Base-by-base conservation (phyloP, 495 filamentous ascomycete genomes). In the Trichoderma virens region DNA sequence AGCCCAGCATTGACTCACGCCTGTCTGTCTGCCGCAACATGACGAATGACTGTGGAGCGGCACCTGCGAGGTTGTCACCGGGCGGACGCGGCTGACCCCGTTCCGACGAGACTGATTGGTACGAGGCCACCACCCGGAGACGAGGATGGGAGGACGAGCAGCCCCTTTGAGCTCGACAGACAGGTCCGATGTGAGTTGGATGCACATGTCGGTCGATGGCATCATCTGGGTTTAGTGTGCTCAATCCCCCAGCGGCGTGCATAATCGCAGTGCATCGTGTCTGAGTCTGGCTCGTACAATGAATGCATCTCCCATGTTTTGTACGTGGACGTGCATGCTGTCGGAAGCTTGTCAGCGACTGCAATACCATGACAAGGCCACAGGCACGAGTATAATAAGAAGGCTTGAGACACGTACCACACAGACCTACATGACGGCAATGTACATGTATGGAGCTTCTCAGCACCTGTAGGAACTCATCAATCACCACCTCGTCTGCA, bases 41-140 rank as follows among this genome's bases (percentile, higher is more conserved):
- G 51, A 56, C 51, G 51, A n/a, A 56, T 27, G 14, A 56, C 2
- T 28, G 51, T 56, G 51, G 51, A 56, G 23, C 51, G 51, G 43
- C 25, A 8, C 9, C 51, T 56, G 51, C 51, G 51, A 30, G 51
- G 51, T 56, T 56, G 51, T 56, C 51, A 56, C 27, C 51, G 28
- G 51, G 51, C 51, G 51, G 51, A 56, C 51, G 51, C 51, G 51
- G 51, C 51, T 56, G 51, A 56, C 51, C 51, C 16, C 8, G 27
- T 13, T 30, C 23, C 51, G 25, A 14, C 51, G 9, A 14, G 51
- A 18, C 23, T 56, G 51, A 56, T 56, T 56, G 51, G 51, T 27
- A 9, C 14, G 27, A 27, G 2, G 23, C 25, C 51, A 56, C 51
- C 8, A 30, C 1, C 23, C 5, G 14, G 8, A 27, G 51, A 56